Evolutionary conservation across 2,329 filamentous ascomycete genomes (phyloP).

Genomic region (Dactylonectria estremocensis): DNA sequence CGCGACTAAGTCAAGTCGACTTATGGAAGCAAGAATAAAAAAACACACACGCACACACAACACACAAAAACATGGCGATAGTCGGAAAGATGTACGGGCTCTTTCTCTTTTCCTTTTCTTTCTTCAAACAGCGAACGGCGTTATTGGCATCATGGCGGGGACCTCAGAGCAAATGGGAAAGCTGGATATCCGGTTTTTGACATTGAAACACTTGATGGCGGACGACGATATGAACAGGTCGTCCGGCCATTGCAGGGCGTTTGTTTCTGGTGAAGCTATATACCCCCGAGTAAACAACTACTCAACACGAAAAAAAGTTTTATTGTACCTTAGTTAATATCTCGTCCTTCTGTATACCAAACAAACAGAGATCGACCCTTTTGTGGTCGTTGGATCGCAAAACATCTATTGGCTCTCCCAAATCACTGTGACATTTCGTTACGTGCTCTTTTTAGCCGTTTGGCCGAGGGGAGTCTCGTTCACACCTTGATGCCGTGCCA

Average conservation of each 20-base stretch:
- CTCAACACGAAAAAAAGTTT: slow-evolving; percentile 28
- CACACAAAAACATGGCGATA: slow-evolving; percentile 17
- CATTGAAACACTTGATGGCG: slow-evolving; percentile 22
- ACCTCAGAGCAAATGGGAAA: slow-evolving; percentile 54
- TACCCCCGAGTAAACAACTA: slow-evolving; percentile 53
- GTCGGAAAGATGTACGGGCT: slow-evolving; percentile 2
- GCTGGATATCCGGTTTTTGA: slow-evolving; percentile 38
- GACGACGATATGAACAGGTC: slow-evolving; percentile 42
- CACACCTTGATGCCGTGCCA: neutral
- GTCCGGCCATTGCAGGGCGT: slow-evolving; percentile 48
- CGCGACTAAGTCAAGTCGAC: slow-evolving; percentile 42
- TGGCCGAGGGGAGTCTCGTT: neutral
- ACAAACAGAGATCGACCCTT: neutral
- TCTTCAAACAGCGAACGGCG: slow-evolving; percentile 45
- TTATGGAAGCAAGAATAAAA: neutral
- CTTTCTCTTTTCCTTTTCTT: neutral
- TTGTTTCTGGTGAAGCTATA: slow-evolving; percentile 65
- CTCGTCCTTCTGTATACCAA: neutral
- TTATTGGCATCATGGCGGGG: slow-evolving; percentile 43
- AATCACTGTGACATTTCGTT: neutral
- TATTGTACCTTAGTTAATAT: slow-evolving; percentile 12
- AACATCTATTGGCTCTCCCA: neutral
- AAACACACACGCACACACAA: slow-evolving; percentile 11
- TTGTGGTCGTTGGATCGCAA: slow-evolving; percentile 4
- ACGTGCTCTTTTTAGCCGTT: slow-evolving; percentile 2